These are phyloP conservation scores for Cercis canadensis DNA, from an alignment of 306 rosid species.

Conservation along the genomic window DNA sequence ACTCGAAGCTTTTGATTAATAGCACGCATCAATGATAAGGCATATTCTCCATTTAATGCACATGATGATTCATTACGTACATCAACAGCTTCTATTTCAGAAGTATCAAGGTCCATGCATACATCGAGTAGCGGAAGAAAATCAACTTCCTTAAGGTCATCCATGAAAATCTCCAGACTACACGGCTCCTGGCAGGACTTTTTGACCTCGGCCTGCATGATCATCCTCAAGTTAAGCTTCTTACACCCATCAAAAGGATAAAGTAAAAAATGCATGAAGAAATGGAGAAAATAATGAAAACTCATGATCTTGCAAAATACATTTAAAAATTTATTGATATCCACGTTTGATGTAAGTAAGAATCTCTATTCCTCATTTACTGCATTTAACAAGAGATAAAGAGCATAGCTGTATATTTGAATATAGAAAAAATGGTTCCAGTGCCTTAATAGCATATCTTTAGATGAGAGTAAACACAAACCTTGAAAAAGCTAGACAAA, in stretches of 20 bases:
- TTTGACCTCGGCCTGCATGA: conserved; percentile 65
- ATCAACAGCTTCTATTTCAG: conserved; percentile 79
- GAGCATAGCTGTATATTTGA: conserved; percentile 26
- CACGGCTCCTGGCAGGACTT: conserved; percentile 54
- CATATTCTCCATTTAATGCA: conserved; percentile 62
- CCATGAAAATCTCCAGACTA: conserved; percentile 64
- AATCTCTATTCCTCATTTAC: not conserved
- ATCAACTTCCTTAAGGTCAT: conserved; percentile 70
- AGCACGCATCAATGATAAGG: conserved; percentile 73
- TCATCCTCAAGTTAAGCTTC: conserved; percentile 33
- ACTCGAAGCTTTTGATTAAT: conserved; percentile 73
- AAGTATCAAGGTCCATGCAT: conserved; percentile 57
- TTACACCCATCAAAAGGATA: conserved; percentile 25
- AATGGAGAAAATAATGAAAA: conserved; percentile 1
- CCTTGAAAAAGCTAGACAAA: conserved; percentile 68
- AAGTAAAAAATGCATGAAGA: not conserved
- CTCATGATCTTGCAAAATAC: not conserved
- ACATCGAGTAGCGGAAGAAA: conserved; percentile 70
- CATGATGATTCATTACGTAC: conserved; percentile 58
- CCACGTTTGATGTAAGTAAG: conserved; percentile 6
- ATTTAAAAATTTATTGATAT: conserved; percentile 13
- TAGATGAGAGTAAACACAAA: conserved; percentile 42
- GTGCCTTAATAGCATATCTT: conserved; percentile 17
- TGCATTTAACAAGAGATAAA: not conserved
- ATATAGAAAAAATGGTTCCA: conserved; percentile 9